A percentile compares a stretch with the other conserved stretches of the same genome.
phyloP scores from a whole-genome alignment of 495 filamentous ascomycete species.

The Penicillium crystallinum region DNA sequence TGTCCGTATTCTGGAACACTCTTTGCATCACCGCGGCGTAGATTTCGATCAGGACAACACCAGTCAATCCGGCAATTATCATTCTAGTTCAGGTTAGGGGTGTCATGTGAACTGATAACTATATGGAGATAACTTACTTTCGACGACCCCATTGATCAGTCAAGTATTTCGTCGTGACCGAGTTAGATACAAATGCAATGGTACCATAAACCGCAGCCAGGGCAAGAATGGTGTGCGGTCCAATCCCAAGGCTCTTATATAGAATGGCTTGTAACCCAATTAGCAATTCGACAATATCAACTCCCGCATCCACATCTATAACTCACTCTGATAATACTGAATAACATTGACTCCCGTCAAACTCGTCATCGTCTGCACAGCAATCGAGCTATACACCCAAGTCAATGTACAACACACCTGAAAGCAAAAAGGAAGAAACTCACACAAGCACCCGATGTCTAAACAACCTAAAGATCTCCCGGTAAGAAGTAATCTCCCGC shows the following conservation, averaged over 20 bases:
- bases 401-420: not conserved
- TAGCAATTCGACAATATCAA: not conserved
- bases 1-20: constrained; percentile 50
- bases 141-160: constrained; percentile 58
- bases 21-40: constrained; percentile 56
- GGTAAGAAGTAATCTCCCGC: constrained; percentile 48
- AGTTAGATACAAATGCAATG: constrained; percentile 49
- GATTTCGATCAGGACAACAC: constrained; percentile 51
- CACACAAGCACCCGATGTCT: constrained; percentile 47
- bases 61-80: constrained; percentile 46
- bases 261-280: constrained; percentile 33
- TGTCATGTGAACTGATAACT: not conserved
- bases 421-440: constrained; percentile 9
- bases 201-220: constrained; percentile 55
- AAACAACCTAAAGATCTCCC: constrained; percentile 50
- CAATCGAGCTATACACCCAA: constrained; percentile 38
- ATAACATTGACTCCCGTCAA: constrained; percentile 55
- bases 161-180: constrained; percentile 47
- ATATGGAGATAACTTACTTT: constrained; percentile 34
- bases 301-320: not conserved
- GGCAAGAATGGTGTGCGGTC: constrained; percentile 45
- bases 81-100: constrained; percentile 35
- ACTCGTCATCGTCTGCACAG: constrained; percentile 55
- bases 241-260: constrained; percentile 53
- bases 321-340: constrained; percentile 52